Base-by-base conservation (phyloP, 2,329 filamentous ascomycete genomes). In the Metarhizium robertsii region DNA sequence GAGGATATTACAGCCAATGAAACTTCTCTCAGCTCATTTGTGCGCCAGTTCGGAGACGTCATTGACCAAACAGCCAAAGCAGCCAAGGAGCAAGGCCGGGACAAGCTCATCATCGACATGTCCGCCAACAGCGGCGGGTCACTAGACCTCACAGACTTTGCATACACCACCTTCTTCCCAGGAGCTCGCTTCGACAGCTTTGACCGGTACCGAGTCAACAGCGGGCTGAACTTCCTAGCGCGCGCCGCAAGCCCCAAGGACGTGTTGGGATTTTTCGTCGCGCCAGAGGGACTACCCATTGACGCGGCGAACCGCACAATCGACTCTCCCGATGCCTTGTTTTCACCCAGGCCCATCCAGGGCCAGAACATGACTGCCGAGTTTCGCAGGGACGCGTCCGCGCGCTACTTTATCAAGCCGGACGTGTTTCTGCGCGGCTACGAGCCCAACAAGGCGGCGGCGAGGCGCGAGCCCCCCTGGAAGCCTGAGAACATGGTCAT, bases 101-200 rank as follows among this genome's bases (percentile, higher is more conserved):
- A 54, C 29, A 84, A 80, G 64, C 71, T 88, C 5, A 73, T 88
- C 34, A 79, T 88, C 57, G 86, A 88, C 59, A 63, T 88, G 6
- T 76, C 79, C 4, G 74, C 71, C 2, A 89, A 88, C 59, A 73
- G 72, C 0, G 85, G 85, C 43, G 85, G 85, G 1, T 67, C 68
- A 48, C 63, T 81, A 14, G 61, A 70, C 7, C 70, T 74, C 7
- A 77, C 75, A 2, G 73, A 73, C 48, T 74, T 78, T 47, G 61
- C 77, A 0, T 84, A 84, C 63, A 67, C 68, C 8, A 64, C 73
- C 32, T 64, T 72, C 8, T 71, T 71, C 52, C 69, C 69, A 14
- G 57, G 55, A 38, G 46, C 49, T 47, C 45, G 50, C 11, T 53
- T 55, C 14, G 54, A 51, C 36, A 55, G 55, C 2, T 49, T 54